Evolutionary conservation across 2,329 filamentous ascomycete species (phyloP), one percentile per base, ranked within the genome.

Genomic region (Alternaria metachromatica): DNA sequence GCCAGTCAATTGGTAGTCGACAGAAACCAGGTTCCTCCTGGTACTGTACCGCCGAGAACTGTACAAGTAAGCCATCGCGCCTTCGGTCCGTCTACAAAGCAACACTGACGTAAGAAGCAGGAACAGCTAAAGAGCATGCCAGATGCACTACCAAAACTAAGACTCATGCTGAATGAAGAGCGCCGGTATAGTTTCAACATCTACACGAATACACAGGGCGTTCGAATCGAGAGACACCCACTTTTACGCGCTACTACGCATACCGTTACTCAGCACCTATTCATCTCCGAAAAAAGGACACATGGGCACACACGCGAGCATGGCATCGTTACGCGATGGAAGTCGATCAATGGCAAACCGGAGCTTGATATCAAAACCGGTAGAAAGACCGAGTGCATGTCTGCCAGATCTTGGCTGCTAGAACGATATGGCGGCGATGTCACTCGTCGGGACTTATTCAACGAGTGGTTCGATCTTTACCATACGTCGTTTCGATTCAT

Each of bases 401-500:
- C 37, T 41, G 37, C 37, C 4, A 18, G 37, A 41, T 41, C 37
- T 2, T 41, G 37, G 37, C 37, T 41, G 8, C 3, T 10, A n/a
- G 5, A 41, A 1, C 5, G 3, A 41, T 41, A 41, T 10, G n/a
- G 37, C 2, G 37, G 37, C 2, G 33, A 41, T 1, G 9, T n/a
- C 15, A n/a, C 33, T 0, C 15, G 2, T 2, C 15, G 33, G 0
- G 15, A 1, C 15, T 2, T 41, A 10, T 2, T 41, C 1, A 2
- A 41, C 2, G 33, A 41, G 37, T 41, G 37, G 37, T 41, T 41
- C n/a, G 37, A 41, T 6, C 37, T 0, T 41, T 41, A 41, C 9
- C 37, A 41, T 5, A 41, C 8, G 9, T 41, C 37, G 8, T 41
- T 41, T 18, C 37, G 8, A 5, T 41, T 41, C n/a, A 10, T 41